Evolutionary conservation across 2,329 filamentous ascomycete species (phyloP).

Genomic region (Fusarium beomiforme): DNA sequence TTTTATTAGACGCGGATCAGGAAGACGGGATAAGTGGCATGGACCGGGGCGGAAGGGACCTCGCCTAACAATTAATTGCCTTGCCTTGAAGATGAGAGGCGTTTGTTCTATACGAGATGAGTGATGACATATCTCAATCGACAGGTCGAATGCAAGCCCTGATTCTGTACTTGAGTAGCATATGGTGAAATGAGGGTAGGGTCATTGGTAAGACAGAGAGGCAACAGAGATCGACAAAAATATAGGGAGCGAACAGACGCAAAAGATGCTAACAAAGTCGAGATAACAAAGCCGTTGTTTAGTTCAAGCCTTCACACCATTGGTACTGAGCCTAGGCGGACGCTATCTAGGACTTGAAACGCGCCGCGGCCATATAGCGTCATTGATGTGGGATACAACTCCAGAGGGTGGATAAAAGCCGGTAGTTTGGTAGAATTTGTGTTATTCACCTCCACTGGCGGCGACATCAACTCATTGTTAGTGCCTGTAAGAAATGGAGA

Average conservation of each 20-base stretch:
- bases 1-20: constrained; percentile 38
- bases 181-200: constrained; percentile 26
- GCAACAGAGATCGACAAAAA: not conserved
- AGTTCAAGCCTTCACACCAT: not conserved
- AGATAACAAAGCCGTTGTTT: constrained; percentile 23
- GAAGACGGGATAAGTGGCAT: constrained; percentile 24
- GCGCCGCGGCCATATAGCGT: constrained; percentile 31
- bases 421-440: constrained; percentile 19
- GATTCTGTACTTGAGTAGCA: not conserved
- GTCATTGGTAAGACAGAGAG: not conserved
- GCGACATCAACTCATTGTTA: constrained; percentile 4
- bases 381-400: not conserved
- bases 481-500: not conserved
- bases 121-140: constrained; percentile 17
- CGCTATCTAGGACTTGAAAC: constrained; percentile 42
- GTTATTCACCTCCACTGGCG: not conserved
- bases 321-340: constrained; percentile 9
- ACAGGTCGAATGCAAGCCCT: constrained; percentile 8
- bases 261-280: not conserved
- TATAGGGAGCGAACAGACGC: constrained; percentile 5
- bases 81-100: not conserved
- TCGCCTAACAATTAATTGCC: not conserved
- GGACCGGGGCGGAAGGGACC: constrained; percentile 7
- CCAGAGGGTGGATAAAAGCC: constrained; percentile 1
- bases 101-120: constrained; percentile 22